Conservation (phyloP, 768 basidiomycete genomes). For the Collybiopsis confluens region DNA sequence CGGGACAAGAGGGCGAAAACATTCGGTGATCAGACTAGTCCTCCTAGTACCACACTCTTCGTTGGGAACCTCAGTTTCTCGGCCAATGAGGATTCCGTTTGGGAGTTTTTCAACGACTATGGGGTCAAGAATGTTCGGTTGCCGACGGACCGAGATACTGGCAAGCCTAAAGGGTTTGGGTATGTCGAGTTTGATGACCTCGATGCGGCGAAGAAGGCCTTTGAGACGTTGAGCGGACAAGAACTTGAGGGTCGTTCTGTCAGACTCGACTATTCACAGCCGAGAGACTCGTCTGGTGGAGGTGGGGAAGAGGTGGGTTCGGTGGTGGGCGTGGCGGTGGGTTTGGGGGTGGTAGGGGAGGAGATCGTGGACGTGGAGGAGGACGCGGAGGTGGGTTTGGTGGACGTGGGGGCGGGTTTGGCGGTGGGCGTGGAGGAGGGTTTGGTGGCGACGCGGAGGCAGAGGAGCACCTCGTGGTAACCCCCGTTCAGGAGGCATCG, state of each 20-base stretch:
- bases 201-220: slow-evolving; percentile 77
- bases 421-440: slow-evolving; percentile 40
- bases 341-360: no score
- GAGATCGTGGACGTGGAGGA: slow-evolving; percentile 37
- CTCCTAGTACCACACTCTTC: slow-evolving; percentile 76
- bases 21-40: slow-evolving; percentile 59
- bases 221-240: slow-evolving; percentile 58
- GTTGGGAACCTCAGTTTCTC: slow-evolving; percentile 87
- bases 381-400: slow-evolving; percentile 19
- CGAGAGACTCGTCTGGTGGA: slow-evolving; percentile 61
- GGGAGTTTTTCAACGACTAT: slow-evolving; percentile 87
- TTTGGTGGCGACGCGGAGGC: no score
- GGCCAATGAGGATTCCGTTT: slow-evolving; percentile 77
- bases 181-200: slow-evolving; percentile 92
- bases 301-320: slow-evolving; percentile 40
- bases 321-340: slow-evolving; percentile 29
- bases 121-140: slow-evolving; percentile 86
- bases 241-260: slow-evolving; percentile 81
- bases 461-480: slow-evolving; percentile 42
- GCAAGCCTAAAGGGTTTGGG: slow-evolving; percentile 90
- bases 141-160: slow-evolving; percentile 92
- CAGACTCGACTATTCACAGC: slow-evolving; percentile 84
- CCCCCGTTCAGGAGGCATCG: slow-evolving; percentile 61
- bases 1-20: slow-evolving; percentile 71
- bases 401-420: slow-evolving; percentile 24